These are phyloP conservation scores for Sphaerulina vaccinii DNA, from an alignment of 2,329 filamentous ascomycete genomes.

Conservation along the genomic window DNA sequence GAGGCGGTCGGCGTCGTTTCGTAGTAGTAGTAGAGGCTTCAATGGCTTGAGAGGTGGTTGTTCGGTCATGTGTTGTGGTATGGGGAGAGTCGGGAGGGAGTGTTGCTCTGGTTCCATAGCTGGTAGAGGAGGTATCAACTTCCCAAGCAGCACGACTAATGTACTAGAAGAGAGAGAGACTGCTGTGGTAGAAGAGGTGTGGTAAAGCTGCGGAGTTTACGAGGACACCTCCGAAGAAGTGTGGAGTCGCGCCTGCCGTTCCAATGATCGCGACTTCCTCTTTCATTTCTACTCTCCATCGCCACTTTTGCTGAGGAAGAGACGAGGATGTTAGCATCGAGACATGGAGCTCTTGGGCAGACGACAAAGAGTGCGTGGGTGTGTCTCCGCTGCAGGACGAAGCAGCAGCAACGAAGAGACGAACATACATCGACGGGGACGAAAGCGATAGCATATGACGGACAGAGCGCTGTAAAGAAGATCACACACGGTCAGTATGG, in stretches of 20 bases:
- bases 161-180: background rate
- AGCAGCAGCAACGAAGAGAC: background rate
- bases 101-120: background rate
- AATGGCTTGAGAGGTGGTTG: background rate
- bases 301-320: background rate
- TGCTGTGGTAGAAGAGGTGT: background rate
- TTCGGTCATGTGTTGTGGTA: background rate
- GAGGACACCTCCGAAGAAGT: background rate
- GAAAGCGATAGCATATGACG: background rate
- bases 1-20: constrained; percentile 32
- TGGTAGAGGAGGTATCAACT: too few relatives aligned
- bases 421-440: background rate
- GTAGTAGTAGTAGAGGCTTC: constrained; percentile 5
- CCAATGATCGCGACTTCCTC: background rate
- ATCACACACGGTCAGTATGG: too few relatives aligned
- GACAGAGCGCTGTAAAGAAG: too few relatives aligned
- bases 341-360: constrained; percentile 14
- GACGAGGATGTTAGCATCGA: constrained; percentile 21
- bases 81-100: constrained; percentile 1
- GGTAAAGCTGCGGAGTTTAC: constrained; percentile 6
- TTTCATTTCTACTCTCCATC: background rate
- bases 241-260: background rate
- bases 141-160: too few relatives aligned
- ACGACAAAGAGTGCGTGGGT: constrained; percentile 24
- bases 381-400: constrained; percentile 28